Evolutionary conservation across 345 rosid genomes (phyloP).

Genomic region (Bretschneidera sinensis): DNA sequence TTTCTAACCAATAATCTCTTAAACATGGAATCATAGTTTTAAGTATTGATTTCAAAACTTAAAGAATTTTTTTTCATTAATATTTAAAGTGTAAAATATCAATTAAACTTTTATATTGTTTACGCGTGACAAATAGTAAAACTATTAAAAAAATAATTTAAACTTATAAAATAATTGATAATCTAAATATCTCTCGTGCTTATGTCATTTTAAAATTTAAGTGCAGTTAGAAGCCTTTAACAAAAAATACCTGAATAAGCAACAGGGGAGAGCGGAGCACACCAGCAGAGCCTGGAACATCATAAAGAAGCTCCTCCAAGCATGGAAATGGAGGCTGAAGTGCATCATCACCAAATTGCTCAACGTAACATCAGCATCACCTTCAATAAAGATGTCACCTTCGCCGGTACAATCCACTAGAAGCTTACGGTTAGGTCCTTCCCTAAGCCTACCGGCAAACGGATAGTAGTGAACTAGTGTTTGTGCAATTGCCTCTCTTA

Average conservation of each 20-base stretch:
- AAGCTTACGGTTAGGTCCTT: conserved; percentile 28
- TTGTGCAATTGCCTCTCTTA: conserved; percentile 22
- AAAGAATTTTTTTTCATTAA: too few species aligned
- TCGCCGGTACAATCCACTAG: conserved; percentile 32
- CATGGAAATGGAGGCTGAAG: conserved; percentile 35
- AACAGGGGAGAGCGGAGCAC: conserved; percentile 27
- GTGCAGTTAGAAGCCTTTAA: too few species aligned
- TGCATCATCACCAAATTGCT: conserved; percentile 22
- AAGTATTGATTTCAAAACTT: too few species aligned
- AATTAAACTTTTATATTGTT: too few species aligned
- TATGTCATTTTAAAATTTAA: too few species aligned
- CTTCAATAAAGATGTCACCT: conserved; percentile 34
- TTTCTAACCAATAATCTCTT: too few species aligned
- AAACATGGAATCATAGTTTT: too few species aligned
- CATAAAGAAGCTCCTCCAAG: conserved; percentile 28
- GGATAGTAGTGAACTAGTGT: conserved; percentile 30
- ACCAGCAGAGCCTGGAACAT: conserved; percentile 18
- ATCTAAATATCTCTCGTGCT: not conserved
- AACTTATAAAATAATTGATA: not conserved
- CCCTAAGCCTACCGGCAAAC: conserved; percentile 30
- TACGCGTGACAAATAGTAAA: too few species aligned
- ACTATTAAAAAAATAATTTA: too few species aligned
- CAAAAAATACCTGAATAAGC: conserved; percentile 33
- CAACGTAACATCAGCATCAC: conserved; percentile 33
- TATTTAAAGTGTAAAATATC: not conserved